These are phyloP conservation scores for Edaphochlamys debaryana DNA, from an alignment of 139 green algal genomes.

Conservation along the genomic window DNA sequence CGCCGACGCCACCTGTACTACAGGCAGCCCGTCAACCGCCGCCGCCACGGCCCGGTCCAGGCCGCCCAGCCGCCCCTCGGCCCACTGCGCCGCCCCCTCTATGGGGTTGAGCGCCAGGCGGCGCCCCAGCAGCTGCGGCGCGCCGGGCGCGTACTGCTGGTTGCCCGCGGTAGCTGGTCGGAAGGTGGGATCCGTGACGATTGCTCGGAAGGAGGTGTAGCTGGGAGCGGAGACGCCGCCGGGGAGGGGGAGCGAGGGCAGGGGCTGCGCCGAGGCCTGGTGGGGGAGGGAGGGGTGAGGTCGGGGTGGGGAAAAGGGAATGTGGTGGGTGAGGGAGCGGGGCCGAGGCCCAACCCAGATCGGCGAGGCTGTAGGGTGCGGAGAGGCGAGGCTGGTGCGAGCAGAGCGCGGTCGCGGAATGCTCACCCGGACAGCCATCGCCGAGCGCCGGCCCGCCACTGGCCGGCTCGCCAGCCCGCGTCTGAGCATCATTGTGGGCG, in stretches of 20 bases:
- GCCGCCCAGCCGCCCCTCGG: background rate
- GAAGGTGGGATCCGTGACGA: conserved; percentile 15
- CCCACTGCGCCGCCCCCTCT: background rate
- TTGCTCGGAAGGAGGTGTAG: conserved; percentile 18
- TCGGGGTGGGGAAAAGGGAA: no score
- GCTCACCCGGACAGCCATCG: no score
- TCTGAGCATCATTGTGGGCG: no score
- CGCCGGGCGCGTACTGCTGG: conserved; percentile 24
- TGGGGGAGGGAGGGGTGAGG: no score
- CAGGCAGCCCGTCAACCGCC: background rate
- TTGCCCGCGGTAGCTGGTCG: background rate
- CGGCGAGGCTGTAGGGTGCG: no score
- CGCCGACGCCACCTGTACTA: conserved; percentile 5
- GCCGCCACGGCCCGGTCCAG: background rate
- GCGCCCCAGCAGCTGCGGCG: conserved; percentile 16
- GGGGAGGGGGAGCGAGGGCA: background rate
- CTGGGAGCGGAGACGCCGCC: background rate
- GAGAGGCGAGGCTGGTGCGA: no score
- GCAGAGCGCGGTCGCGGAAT: no score
- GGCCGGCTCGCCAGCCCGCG: no score
- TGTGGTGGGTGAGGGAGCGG: no score
- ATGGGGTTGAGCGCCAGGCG: conserved; percentile 22
- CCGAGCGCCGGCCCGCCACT: no score
- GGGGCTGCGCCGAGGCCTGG: background rate
- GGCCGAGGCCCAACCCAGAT: no score